Base-by-base conservation (phyloP, 2,329 filamentous ascomycete species). In the Arthrobotrys megalospora region DNA sequence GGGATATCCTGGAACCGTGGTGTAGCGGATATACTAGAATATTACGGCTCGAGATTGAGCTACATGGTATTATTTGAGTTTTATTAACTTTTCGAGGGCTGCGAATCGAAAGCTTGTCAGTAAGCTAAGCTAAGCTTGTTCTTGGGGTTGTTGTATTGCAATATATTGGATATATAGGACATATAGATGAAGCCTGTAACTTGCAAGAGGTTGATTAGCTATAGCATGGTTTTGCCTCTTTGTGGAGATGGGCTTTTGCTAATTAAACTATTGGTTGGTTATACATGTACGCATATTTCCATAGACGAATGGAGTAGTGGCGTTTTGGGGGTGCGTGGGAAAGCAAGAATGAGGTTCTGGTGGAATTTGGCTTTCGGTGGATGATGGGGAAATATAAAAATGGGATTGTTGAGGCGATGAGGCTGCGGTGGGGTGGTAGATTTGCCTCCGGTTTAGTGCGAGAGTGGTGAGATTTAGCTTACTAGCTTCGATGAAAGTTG, bases 11-110 rank as follows among this genome's bases (percentile, higher is more conserved):
- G 52, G 52, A 16, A 38, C 11, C 14, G 10, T 38, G 52, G 16
- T 58, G 55, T 60, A 60, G 36, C 36, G 36, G 21, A 43, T 60
- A 60, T 36, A 60, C 55, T 60, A 34, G 50, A 28, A 60, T 41
- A 24, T 60, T 41, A 60, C 36, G 36, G 36, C 24, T 60, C 21
- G 52, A 38, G 32, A 21, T 58, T 38, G 12, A 14, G n/a, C 14
- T 58, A 16, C 50, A 53, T n/a, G 50, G 50, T 16, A 16, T 45
- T 53, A 53, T 53, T 53, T 53, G 50, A 34, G 28, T 53, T 50
- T 48, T 53, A 34, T 10, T 38, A 6, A 38, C 36, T 38, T 38
- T 38, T 8, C 36, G 8, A 38, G 36, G 1, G 36, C 8, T 38
- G 8, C 24, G 24, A 5, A 28, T 5, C 24, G 24, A 28, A 28